Percentiles rank a stretch among this genome's conserved stretches.
These are phyloP conservation scores for Aureoboletus auriporus DNA, from an alignment of 768 basidiomycete genomes.

Conservation along the genomic window DNA sequence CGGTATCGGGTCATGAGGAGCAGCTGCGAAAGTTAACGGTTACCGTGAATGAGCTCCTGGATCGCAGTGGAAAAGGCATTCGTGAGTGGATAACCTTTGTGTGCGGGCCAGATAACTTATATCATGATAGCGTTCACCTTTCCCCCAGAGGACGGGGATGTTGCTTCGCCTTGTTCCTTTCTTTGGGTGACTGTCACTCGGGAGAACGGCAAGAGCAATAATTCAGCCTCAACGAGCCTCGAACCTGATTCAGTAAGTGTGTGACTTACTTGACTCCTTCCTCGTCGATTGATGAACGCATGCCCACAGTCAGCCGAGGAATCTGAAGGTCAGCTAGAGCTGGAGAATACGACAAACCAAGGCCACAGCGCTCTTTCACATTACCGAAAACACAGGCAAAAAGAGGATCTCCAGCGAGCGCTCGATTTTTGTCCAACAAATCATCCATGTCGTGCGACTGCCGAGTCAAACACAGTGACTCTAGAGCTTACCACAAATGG, in stretches of 20 bases:
- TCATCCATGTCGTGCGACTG: constrained; percentile 4
- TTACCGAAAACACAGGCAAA: no score
- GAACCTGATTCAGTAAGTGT: not conserved
- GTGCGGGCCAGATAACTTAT: not conserved
- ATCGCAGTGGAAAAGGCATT: no score
- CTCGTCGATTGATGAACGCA: no score
- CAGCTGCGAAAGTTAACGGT: no score
- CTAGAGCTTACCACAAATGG: no score
- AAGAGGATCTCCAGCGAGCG: not conserved
- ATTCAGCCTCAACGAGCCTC: not conserved
- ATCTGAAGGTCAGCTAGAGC: no score
- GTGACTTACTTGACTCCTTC: not conserved
- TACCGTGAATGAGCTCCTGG: no score
- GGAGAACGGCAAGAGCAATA: no score
- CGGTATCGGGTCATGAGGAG: no score
- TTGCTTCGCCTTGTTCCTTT: not conserved
- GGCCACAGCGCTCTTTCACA: no score
- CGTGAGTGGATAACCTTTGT: no score
- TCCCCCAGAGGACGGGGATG: not conserved
- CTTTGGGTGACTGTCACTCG: not conserved
- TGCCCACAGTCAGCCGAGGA: not conserved
- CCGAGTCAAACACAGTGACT: constrained; percentile 3
- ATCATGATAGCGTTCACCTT: not conserved
- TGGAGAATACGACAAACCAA: no score
- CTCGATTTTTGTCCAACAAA: not conserved